Evolutionary conservation across 306 rosid species (phyloP).

Genomic region (Gleditsia sinensis): DNA sequence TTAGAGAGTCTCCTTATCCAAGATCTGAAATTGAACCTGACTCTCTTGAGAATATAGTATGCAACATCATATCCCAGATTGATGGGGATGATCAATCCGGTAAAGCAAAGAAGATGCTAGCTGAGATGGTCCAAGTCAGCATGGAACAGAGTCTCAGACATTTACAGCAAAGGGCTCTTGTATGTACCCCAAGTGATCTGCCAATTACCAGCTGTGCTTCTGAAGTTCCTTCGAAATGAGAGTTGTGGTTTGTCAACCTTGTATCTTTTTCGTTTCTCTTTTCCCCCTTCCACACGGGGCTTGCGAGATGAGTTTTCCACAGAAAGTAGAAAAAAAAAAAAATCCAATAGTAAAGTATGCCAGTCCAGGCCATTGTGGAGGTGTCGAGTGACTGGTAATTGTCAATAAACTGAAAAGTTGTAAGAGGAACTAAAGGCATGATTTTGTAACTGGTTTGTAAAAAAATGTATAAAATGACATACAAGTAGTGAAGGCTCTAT

Average conservation of each 20-base stretch:
- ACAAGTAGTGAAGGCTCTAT: constrained; percentile 35
- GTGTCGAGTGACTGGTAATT: constrained; percentile 85
- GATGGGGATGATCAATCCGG: constrained; percentile 87
- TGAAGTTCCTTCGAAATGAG: constrained; percentile 77
- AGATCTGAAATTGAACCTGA: constrained; percentile 80
- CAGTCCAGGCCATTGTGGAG: constrained; percentile 86
- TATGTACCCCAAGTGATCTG: constrained; percentile 81
- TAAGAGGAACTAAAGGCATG: constrained; percentile 25
- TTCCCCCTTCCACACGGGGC: constrained; percentile 24
- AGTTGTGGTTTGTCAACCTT: constrained; percentile 25
- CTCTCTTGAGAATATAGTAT: constrained; percentile 86
- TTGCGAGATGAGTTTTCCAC: constrained; percentile 53
- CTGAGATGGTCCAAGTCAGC: constrained; percentile 99
- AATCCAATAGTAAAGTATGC: constrained; percentile 49
- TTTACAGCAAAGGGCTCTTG: constrained; percentile 90
- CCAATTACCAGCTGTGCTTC: constrained; percentile 69
- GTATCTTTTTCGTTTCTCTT: neutral
- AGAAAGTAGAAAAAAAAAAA: constrained; percentile 11
- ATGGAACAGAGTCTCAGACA: constrained; percentile 96
- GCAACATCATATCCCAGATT: constrained; percentile 85
- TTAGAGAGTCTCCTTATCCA: constrained; percentile 88
- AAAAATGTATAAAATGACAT: constrained; percentile 44
- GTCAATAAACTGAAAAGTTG: constrained; percentile 61
- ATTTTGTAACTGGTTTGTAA: constrained; percentile 55
- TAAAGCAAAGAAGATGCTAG: constrained; percentile 92